A percentile compares a stretch with the other conserved stretches of the same genome.
Conservation (phyloP, 1,139 yeast species). For the Yamadazyma atmosphaerica region DNA sequence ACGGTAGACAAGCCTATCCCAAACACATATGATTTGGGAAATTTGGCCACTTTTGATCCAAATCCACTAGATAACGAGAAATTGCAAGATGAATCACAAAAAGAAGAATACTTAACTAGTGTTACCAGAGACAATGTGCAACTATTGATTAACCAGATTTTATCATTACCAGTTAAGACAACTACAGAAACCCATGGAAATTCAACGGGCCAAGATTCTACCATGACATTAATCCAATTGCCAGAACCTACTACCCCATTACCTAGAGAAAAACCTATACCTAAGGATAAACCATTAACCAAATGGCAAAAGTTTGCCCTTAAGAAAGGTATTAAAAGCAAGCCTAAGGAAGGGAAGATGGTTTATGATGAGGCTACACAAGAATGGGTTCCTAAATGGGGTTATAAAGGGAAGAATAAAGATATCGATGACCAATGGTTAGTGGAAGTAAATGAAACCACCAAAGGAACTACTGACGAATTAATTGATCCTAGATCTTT, state of each 20-base stretch:
- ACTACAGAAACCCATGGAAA: conserved; percentile 72
- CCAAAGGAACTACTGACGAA: conserved; percentile 64
- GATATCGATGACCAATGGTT: conserved; percentile 89
- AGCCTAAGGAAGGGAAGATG: conserved; percentile 87
- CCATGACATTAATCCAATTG: conserved; percentile 78
- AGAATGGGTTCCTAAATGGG: conserved; percentile 99
- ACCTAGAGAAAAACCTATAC: conserved; percentile 95
- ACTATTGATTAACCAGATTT: conserved; percentile 81
- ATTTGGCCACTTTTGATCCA: conserved; percentile 81
- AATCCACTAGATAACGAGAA: conserved; percentile 72
- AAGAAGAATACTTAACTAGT: conserved; percentile 64
- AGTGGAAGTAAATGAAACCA: conserved; percentile 86
- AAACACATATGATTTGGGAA: conserved; percentile 81
- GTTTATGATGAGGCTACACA: conserved; percentile 87
- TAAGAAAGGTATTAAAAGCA: conserved; percentile 89
- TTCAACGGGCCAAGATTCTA: conserved; percentile 64
- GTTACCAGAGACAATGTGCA: conserved; percentile 94
- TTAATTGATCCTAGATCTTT: conserved; percentile 84
- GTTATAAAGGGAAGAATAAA: conserved; percentile 91
- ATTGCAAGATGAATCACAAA: conserved; percentile 49
- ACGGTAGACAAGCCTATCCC: conserved; percentile 90
- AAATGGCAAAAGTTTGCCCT: conserved; percentile 98
- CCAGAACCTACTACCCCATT: conserved; percentile 82
- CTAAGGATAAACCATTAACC: conserved; percentile 88
- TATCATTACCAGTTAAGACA: conserved; percentile 83